Base-by-base conservation (phyloP, 371 early-diverging fungal species). In the Nematocida displodere region DNA sequence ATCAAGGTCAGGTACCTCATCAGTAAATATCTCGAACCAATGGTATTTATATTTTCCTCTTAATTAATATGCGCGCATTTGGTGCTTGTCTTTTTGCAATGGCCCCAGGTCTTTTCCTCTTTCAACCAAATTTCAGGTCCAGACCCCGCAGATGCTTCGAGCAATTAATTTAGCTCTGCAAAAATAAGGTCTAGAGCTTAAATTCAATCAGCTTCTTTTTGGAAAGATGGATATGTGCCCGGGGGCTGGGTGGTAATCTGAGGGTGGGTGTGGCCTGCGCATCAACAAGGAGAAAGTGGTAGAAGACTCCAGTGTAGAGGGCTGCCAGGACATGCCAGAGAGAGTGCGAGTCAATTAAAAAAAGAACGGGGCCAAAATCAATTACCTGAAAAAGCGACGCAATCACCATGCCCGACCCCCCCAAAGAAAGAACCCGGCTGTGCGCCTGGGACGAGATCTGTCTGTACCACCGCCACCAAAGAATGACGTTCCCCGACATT, bases 1-100 rank as follows among this genome's bases (percentile, higher is more conserved):
- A 71, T 62, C 34, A 71, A 42, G 50, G 75, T 39, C 47, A 71
- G 62, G 39, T 71, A 71, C 63, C 62, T 71, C 75, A 71, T 71
- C 34, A 28, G 50, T 59, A 56, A 67, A 44, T n/a, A 29, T 44
- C 20, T 36, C 11, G 26, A 13, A 22, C 48, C 26, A 26, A 1
- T 33, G 68, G 29, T 71, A 71, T 71, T 71, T 71, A 71, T 71
- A 71, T 46, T 63, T 71, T 71, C 61, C 49, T 59, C 42, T n/a
- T 17, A 7, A 2, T 3, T 20, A 71, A 71, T 71, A 71, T 17
- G 28, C 17, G 22, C 33, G 54, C 28, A 59, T 61, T 46, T 0
- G 54, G 62, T 13, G 13, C 42, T 61, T 24, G 26, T 49, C n/a
- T 22, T 8, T 13, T 8, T 20, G 2, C 33, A 8, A 65, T 47